These are phyloP conservation scores for Chalara sp. DNA, from an alignment of 2,329 filamentous ascomycete species.

Conservation along the genomic window DNA sequence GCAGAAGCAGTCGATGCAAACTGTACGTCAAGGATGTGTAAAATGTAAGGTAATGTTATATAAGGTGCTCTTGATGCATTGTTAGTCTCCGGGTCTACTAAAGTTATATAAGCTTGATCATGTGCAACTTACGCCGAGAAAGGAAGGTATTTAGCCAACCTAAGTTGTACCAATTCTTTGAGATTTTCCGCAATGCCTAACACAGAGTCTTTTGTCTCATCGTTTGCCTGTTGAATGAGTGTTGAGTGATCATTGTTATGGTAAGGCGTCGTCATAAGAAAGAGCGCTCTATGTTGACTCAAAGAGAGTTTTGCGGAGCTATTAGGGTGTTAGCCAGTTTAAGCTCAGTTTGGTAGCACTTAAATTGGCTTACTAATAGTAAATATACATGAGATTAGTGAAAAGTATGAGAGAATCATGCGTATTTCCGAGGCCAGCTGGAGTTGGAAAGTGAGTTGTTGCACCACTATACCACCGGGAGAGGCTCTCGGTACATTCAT, in stretches of 20 bases:
- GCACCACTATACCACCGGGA: conserved; percentile 34
- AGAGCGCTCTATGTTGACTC: conserved; percentile 39
- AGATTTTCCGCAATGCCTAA: conserved; percentile 38
- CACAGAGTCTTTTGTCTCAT: conserved; percentile 39
- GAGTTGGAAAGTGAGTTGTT: conserved; percentile 32
- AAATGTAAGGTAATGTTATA: conserved; percentile 30
- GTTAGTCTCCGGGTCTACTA: neutral
- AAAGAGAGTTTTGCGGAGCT: conserved; percentile 38
- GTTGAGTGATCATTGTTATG: conserved; percentile 22
- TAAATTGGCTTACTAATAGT: conserved; percentile 37
- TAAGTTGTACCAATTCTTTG: conserved; percentile 39
- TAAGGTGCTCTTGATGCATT: conserved; percentile 22
- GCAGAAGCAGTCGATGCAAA: conserved; percentile 27
- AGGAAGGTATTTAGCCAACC: conserved; percentile 38
- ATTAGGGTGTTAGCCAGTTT: neutral
- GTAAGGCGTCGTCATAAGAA: neutral
- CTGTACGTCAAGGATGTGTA: conserved; percentile 32
- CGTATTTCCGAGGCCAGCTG: conserved; percentile 24
- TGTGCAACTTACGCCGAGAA: conserved; percentile 37
- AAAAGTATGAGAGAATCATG: conserved; percentile 38
- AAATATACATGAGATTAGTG: conserved; percentile 44
- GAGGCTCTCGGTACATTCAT: neutral
- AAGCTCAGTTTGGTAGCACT: neutral
- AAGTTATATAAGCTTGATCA: neutral
- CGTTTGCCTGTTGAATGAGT: conserved; percentile 32